These are phyloP conservation scores for Aspergillus bombycis DNA, from an alignment of 2,329 filamentous ascomycete genomes.

Conservation along the genomic window DNA sequence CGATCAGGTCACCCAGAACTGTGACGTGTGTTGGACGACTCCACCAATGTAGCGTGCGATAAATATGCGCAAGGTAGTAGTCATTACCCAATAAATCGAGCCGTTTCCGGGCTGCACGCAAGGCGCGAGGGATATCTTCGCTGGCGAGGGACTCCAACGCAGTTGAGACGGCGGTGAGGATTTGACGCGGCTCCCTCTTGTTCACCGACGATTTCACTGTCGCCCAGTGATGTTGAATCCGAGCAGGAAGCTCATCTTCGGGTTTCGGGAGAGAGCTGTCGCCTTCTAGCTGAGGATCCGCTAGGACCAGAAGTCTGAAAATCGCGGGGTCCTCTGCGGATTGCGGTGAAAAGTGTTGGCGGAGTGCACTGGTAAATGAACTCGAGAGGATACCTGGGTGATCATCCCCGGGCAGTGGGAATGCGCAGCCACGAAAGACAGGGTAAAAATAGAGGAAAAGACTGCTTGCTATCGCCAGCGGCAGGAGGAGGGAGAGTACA, in stretches of 20 bases:
- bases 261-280: constrained; percentile 74
- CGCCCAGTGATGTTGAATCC: constrained; percentile 43
- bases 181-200: constrained; percentile 20
- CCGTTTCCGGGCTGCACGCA: constrained; percentile 73
- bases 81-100: constrained; percentile 93
- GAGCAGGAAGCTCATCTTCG: constrained; percentile 48
- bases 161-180: constrained; percentile 26
- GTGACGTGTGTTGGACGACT: constrained; percentile 81
- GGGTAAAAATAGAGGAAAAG: constrained; percentile 88
- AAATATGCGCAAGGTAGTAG: constrained; percentile 91
- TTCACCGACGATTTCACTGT: constrained; percentile 20
- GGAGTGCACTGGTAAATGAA: constrained; percentile 39
- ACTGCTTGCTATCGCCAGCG: constrained; percentile 70
- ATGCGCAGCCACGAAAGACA: constrained; percentile 76
- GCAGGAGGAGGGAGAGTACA: constrained; percentile 57
- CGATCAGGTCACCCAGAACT: constrained; percentile 87
- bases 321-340: constrained; percentile 57
- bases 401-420: constrained; percentile 58
- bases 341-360: constrained; percentile 37
- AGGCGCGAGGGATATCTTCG: constrained; percentile 68
- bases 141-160: constrained; percentile 50
- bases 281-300: constrained; percentile 91
- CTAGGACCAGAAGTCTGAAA: constrained; percentile 84
- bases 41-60: constrained; percentile 82
- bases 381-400: constrained; percentile 11